Base-by-base conservation (phyloP, 129 eudicot genomes). In the Pseudognaphalium luteoalbum region DNA sequence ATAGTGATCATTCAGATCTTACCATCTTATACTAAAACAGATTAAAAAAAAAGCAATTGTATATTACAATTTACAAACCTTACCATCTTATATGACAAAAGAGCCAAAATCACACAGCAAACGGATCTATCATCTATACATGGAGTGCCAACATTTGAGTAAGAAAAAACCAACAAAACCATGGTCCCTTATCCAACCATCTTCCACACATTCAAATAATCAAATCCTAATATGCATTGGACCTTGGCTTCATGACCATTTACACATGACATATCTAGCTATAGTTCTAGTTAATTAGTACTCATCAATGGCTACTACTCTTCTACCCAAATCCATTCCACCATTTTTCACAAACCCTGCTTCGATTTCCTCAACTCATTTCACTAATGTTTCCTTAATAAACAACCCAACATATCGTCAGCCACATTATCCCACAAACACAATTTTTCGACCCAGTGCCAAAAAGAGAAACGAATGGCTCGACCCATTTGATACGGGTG, bases 401-500 rank as follows among this genome's bases (percentile, higher is more conserved):
- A 81, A 17, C 88, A 54, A 59, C 68, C 81, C 85, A 56, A 10
- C 72, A 15, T 80, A 81, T 29, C 78, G 44, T 25, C 93, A 75
- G 20, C 71, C 63, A 5, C 68, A 62, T 83, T 51, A 62, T 30
- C 22, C 84, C 41, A 10, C 67, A 33, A 68, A 75, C 22, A 33
- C 42, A 72, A 59, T 84, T 39, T 30, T 83, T 75, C 85, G 84
- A 47, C 74, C 81, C 73, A 82, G 87, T 83, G 96, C 92, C 77
- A 90, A 82, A 77, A 90, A 86, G 81, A 87, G 73, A 76, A 87
- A 86, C 74, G 73, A n/a, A 17, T 93, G 98, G 98, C 90, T 93
- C 0, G 98, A 93, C 86, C 96, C 95, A 6, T 93, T 90, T 32
- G 96, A 93, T 52, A 77, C 85, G 42, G 98, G 98, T 1, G 92